These are phyloP conservation scores for Sphaerulina vaccinii DNA, from an alignment of 2,329 filamentous ascomycete species.

Conservation along the genomic window DNA sequence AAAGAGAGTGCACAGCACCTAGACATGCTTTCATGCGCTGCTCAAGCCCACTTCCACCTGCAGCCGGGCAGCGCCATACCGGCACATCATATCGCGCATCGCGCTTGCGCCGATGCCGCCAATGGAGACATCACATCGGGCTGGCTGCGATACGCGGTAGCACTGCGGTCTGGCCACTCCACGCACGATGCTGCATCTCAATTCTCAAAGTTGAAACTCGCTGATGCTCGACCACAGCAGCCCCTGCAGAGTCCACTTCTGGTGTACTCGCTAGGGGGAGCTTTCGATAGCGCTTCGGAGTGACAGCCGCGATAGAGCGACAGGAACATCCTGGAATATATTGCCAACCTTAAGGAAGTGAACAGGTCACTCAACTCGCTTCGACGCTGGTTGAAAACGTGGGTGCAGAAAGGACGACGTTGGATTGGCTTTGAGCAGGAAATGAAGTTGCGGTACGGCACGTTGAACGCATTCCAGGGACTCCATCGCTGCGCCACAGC, in stretches of 20 bases:
- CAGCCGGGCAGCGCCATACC: not conserved
- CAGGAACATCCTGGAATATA: constrained; percentile 3
- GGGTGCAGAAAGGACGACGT: constrained; percentile 2
- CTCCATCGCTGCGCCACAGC: too few species aligned
- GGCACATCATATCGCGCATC: not conserved
- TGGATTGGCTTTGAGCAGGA: constrained; percentile 4
- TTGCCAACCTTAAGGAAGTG: constrained; percentile 1
- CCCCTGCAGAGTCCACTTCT: not conserved
- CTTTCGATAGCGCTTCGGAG: constrained; percentile 2
- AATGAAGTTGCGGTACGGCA: constrained; percentile 5
- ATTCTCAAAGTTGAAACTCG: too few species aligned
- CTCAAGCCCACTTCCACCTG: not conserved
- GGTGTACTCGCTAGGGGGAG: not conserved
- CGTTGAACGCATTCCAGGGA: not conserved
- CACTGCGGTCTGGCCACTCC: not conserved
- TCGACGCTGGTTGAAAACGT: not conserved
- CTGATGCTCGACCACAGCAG: not conserved
- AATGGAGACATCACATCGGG: not conserved
- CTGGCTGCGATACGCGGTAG: not conserved
- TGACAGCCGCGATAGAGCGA: not conserved
- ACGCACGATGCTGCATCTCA: not conserved
- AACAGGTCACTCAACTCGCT: constrained; percentile 4
- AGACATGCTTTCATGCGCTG: not conserved
- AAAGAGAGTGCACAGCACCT: not conserved
- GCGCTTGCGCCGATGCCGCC: not conserved